Evolutionary conservation across 2,329 filamentous ascomycete species (phyloP).

Genomic region (Penicillium aurantiogriseum): DNA sequence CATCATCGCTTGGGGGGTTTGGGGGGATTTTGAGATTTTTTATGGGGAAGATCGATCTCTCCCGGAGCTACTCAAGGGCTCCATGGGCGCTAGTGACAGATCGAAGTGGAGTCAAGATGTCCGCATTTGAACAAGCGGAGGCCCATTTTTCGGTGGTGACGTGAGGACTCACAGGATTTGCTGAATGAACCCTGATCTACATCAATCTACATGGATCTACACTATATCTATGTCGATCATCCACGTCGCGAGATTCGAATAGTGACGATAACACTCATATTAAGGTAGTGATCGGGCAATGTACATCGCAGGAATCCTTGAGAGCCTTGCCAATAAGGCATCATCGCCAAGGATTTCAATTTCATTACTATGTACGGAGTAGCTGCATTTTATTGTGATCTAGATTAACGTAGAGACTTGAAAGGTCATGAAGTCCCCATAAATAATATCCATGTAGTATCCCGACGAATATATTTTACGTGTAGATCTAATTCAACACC

Average conservation of each 20-base stretch:
- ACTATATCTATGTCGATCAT: background rate
- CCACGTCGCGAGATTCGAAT: background rate
- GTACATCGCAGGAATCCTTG: background rate
- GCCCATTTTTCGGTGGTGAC: conserved; percentile 11
- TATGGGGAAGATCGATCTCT: background rate
- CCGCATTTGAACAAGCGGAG: background rate
- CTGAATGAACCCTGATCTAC: background rate
- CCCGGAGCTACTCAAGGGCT: background rate
- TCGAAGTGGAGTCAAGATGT: conserved; percentile 1
- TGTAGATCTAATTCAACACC: background rate
- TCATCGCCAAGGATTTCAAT: background rate
- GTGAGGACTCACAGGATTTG: conserved; percentile 8
- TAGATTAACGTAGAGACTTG: background rate
- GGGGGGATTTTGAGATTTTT: background rate
- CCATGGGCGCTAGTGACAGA: background rate
- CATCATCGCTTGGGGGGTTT: conserved; percentile 20
- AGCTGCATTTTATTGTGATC: background rate
- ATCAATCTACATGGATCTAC: background rate
- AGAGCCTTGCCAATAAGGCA: background rate
- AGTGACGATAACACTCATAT: background rate
- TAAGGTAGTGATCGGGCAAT: background rate
- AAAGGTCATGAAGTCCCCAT: background rate
- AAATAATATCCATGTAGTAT: background rate
- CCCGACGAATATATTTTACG: background rate
- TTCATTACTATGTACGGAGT: no score